Evolutionary conservation across 768 basidiomycete species (phyloP).

Genomic region (Pleurotus pulmonarius): DNA sequence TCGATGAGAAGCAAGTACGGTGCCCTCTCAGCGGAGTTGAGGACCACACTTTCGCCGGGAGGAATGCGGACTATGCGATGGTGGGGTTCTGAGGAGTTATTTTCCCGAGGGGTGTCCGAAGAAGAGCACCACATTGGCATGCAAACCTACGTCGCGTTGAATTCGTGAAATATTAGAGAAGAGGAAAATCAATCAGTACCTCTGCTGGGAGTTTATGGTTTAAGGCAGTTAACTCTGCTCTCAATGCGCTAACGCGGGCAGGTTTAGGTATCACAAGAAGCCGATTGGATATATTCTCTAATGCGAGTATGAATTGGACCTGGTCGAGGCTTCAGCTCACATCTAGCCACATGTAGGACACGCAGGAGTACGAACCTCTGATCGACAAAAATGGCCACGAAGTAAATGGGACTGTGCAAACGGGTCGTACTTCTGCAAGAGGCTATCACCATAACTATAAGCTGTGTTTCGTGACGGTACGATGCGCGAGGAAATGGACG

Average conservation of each 20-base stretch:
- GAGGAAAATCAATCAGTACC: constrained; percentile 36
- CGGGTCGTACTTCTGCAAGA: constrained; percentile 67
- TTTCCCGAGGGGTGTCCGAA: constrained; percentile 49
- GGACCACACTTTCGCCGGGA: constrained; percentile 94
- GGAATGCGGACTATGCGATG: constrained; percentile 97
- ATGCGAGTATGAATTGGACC: constrained; percentile 81
- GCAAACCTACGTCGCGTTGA: constrained; percentile 51
- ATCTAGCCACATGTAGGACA: background rate
- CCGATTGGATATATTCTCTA: constrained; percentile 92
- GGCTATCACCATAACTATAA: constrained; percentile 43
- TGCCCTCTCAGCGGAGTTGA: constrained; percentile 95
- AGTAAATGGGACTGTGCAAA: constrained; percentile 70
- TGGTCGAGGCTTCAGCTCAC: constrained; percentile 26
- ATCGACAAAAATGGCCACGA: constrained; percentile 83
- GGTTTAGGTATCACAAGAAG: constrained; percentile 90
- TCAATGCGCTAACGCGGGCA: constrained; percentile 91
- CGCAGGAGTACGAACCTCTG: constrained; percentile 53
- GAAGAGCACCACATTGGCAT: constrained; percentile 87
- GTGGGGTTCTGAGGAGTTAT: constrained; percentile 58
- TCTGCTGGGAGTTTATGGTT: constrained; percentile 97
- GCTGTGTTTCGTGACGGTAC: constrained; percentile 42
- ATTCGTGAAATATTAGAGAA: constrained; percentile 7
- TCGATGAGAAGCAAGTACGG: constrained; percentile 93
- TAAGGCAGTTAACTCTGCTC: constrained; percentile 91
- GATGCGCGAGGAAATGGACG: constrained; percentile 52